phyloP scores from a whole-genome alignment of 495 filamentous ascomycete species.

The Daldinia caldariorum region DNA sequence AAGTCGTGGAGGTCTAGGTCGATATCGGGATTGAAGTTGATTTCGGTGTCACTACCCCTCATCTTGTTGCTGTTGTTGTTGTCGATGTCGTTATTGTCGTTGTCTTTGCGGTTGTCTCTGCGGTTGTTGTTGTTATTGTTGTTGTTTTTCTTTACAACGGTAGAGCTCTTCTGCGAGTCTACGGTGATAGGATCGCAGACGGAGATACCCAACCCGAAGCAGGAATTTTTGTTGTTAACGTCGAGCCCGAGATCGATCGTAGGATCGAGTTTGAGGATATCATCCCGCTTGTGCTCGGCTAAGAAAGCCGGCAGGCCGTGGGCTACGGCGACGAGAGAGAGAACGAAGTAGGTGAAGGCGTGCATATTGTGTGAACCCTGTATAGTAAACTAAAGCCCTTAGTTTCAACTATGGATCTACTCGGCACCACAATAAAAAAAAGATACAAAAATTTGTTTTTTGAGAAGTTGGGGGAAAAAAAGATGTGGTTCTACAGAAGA shows the following conservation, averaged over 20 bases:
- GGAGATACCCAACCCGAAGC: slow-evolving; percentile 44
- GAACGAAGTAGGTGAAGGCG: slow-evolving; percentile 30
- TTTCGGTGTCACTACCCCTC: slow-evolving; percentile 15
- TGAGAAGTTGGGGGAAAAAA: background rate
- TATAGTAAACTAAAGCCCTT: background rate
- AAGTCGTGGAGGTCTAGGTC: slow-evolving; percentile 19
- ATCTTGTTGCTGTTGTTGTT: too few relatives aligned
- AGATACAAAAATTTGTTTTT: slow-evolving; percentile 8
- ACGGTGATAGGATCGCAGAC: slow-evolving; percentile 49
- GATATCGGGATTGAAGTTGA: slow-evolving; percentile 29
- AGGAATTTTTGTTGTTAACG: slow-evolving; percentile 35
- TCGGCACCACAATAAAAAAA: slow-evolving; percentile 1
- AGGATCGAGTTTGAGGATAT: slow-evolving; percentile 34
- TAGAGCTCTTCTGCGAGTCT: slow-evolving; percentile 25
- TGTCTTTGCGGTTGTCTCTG: too few relatives aligned
- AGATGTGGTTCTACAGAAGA: slow-evolving; percentile 5
- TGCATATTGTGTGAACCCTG: slow-evolving; percentile 17
- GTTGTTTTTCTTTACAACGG: too few relatives aligned
- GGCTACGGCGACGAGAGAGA: slow-evolving; percentile 32
- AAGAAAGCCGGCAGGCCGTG: slow-evolving; percentile 25
- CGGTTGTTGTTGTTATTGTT: too few relatives aligned
- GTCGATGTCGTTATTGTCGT: too few relatives aligned
- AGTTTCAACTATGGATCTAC: slow-evolving; percentile 7
- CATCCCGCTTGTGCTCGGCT: slow-evolving; percentile 25
- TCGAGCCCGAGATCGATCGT: slow-evolving; percentile 17